Evolutionary conservation across 2,329 filamentous ascomycete genomes (phyloP), one percentile per base, ranked within the genome.

Genomic region (Mollisia scopiformis): DNA sequence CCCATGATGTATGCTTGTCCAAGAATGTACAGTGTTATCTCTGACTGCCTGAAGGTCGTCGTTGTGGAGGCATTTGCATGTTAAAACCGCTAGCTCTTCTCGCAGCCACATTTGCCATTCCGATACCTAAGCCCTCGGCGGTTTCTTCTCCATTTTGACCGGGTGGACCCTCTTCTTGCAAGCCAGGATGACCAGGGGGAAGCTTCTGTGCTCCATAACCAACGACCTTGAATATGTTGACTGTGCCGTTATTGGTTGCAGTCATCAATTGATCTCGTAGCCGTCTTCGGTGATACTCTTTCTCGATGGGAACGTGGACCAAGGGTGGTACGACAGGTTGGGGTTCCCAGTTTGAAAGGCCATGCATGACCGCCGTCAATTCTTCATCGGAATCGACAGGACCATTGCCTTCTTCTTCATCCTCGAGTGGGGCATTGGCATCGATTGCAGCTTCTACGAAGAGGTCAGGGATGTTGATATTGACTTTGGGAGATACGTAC

Each of bases 381-480:
- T 99, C 95, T 79, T 98, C 95, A 73, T 99, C 95, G 2, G 91
- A 95, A 75, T 99, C 95, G 37, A 99, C 86, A 1, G 92, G 90
- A 2, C 88, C 91, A 6, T 87, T 88, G 63, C 92, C 91, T 59
- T 85, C 85, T 50, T 93, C 85, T 62, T 94, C 91, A 64, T 97
- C 93, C 69, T 94, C 92, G 19, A 95, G 78, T 2, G 93, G 93
- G 1, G 93, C 93, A 74, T 96, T 96, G 58, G 95, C 94, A 74
- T 98, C 93, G 68, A 99, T 90, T 37, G 93, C 93, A 35, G 93
- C 93, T 79, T 97, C 92, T 95, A 74, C 60, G 49, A n/a, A 46
- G 41, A 4, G 49, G 52, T 69, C 57, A 70, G 68, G 55, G 39
- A 62, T 52, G 19, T 63, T 58, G 58, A 51, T 57, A 28, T 55